Evolutionary conservation across 192 early-diverging fungal genomes (phyloP).

Genomic region (Backusella circina): DNA sequence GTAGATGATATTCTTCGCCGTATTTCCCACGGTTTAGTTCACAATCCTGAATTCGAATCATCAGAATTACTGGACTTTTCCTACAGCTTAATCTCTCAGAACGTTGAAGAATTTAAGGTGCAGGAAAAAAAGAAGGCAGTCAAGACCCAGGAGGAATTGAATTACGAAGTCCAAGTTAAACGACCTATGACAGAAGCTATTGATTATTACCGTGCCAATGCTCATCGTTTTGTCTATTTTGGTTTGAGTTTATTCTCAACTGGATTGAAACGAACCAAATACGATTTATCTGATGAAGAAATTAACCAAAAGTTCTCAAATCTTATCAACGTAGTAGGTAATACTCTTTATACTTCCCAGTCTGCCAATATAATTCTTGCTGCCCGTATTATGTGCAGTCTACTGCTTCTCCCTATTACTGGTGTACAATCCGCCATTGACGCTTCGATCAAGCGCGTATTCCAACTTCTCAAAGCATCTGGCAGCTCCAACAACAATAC

Average conservation of each 20-base stretch:
- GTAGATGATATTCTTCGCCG: constrained; percentile 78
- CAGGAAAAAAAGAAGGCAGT: constrained; percentile 50
- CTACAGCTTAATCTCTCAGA: constrained; percentile 85
- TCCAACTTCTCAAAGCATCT: constrained; percentile 65
- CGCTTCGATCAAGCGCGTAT: constrained; percentile 73
- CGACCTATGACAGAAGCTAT: constrained; percentile 55
- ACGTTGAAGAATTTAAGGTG: constrained; percentile 66
- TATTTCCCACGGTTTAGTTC: constrained; percentile 74
- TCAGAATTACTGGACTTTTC: constrained; percentile 77
- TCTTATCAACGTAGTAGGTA: constrained; percentile 77
- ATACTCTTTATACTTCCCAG: constrained; percentile 83
- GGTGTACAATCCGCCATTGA: constrained; percentile 62
- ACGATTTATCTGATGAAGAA: constrained; percentile 51
- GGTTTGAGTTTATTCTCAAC: constrained; percentile 82
- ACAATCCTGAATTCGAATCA: constrained; percentile 65
- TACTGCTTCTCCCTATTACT: constrained; percentile 74
- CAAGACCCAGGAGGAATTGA: constrained; percentile 57
- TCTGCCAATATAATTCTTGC: constrained; percentile 62
- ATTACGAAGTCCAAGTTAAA: constrained; percentile 72
- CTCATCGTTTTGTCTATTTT: constrained; percentile 91
- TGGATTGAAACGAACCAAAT: constrained; percentile 57
- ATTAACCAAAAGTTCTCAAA: constrained; percentile 74
- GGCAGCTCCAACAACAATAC: constrained; percentile 61
- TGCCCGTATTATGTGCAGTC: constrained; percentile 65
- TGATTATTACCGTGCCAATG: constrained; percentile 84